phyloP scores from a whole-genome alignment of 2,329 filamentous ascomycete genomes.

The Fusarium euwallaceae region DNA sequence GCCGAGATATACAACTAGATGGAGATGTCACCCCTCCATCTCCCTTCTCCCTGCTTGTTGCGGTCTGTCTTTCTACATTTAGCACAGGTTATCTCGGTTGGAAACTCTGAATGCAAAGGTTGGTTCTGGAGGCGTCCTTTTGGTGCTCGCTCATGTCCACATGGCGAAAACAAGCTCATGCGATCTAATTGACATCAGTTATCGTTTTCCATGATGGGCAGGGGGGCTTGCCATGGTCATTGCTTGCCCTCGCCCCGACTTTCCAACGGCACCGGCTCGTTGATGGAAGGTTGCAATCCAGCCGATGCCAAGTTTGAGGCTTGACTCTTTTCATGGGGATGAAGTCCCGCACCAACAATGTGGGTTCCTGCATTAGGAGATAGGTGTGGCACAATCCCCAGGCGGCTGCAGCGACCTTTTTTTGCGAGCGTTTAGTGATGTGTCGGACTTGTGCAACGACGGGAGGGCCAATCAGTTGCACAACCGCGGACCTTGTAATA shows the following conservation, averaged over 20 bases:
- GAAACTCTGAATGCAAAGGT: slow-evolving; percentile 4
- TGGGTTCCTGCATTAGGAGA: slow-evolving; percentile 48
- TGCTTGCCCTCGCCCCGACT: slow-evolving; percentile 23
- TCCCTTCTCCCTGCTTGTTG: not conserved
- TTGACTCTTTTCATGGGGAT: slow-evolving; percentile 18
- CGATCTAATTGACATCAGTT: slow-evolving; percentile 21
- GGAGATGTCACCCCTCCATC: slow-evolving; percentile 8
- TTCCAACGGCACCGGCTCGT: slow-evolving; percentile 10
- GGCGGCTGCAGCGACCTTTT: slow-evolving; percentile 19
- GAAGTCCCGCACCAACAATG: not conserved
- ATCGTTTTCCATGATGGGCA: slow-evolving; percentile 20
- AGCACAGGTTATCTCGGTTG: slow-evolving; percentile 38
- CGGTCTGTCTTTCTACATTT: slow-evolving; percentile 25
- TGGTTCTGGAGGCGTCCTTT: slow-evolving; percentile 28
- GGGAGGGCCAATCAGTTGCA: slow-evolving; percentile 28
- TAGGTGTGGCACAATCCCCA: slow-evolving; percentile 18
- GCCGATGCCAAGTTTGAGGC: slow-evolving; percentile 35
- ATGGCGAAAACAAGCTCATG: slow-evolving; percentile 24
- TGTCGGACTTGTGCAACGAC: slow-evolving; percentile 36
- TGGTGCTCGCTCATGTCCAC: slow-evolving; percentile 24
- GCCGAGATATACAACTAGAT: slow-evolving; percentile 22
- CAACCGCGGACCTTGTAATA: slow-evolving; percentile 10
- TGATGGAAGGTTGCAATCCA: slow-evolving; percentile 1
- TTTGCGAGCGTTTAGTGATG: slow-evolving; percentile 20
- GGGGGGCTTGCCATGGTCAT: slow-evolving; percentile 5